Conservation (phyloP, 2,329 filamentous ascomycete species). For the Sarocladium kiliense region DNA sequence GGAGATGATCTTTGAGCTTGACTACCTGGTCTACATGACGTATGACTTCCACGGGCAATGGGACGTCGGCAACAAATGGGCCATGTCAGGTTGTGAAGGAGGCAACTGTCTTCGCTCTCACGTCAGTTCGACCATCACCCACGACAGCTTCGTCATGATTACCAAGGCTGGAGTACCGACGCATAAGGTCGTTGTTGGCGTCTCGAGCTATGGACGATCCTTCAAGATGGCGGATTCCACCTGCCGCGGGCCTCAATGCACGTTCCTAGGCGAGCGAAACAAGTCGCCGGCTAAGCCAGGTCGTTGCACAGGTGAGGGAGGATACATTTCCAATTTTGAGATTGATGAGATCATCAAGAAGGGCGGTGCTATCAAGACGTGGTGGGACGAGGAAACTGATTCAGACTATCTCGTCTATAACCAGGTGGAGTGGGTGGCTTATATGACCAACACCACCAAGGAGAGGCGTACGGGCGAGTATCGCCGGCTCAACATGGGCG, state of each 20-base stretch:
- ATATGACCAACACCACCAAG: slow-evolving; percentile 15
- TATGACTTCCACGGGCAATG: slow-evolving; percentile 28
- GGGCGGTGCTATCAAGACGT: slow-evolving; percentile 9
- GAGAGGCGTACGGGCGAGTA: neutral
- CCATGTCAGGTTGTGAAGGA: slow-evolving; percentile 17
- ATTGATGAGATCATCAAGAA: slow-evolving; percentile 24
- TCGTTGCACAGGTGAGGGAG: slow-evolving; percentile 21
- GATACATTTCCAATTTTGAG: slow-evolving; percentile 26
- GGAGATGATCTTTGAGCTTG: slow-evolving; percentile 20
- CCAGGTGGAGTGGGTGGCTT: slow-evolving; percentile 15
- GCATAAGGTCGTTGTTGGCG: slow-evolving; percentile 24
- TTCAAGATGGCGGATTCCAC: slow-evolving; percentile 26
- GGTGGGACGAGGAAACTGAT: neutral
- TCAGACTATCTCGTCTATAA: slow-evolving; percentile 14
- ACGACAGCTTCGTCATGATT: slow-evolving; percentile 26
- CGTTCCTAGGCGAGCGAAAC: slow-evolving; percentile 14
- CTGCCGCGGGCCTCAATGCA: slow-evolving; percentile 22
- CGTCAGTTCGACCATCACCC: slow-evolving; percentile 31
- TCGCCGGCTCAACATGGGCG: slow-evolving; percentile 11
- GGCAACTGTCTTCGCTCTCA: slow-evolving; percentile 30
- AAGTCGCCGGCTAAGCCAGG: slow-evolving; percentile 18
- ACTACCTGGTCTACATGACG: slow-evolving; percentile 29
- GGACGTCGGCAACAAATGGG: slow-evolving; percentile 23
- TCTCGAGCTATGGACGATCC: slow-evolving; percentile 24
- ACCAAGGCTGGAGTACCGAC: slow-evolving; percentile 27